Percentiles rank a stretch among this genome's conserved stretches.
Evolutionary conservation across 2,329 filamentous ascomycete genomes (phyloP).

Genomic region (Phialocephala sp.): DNA sequence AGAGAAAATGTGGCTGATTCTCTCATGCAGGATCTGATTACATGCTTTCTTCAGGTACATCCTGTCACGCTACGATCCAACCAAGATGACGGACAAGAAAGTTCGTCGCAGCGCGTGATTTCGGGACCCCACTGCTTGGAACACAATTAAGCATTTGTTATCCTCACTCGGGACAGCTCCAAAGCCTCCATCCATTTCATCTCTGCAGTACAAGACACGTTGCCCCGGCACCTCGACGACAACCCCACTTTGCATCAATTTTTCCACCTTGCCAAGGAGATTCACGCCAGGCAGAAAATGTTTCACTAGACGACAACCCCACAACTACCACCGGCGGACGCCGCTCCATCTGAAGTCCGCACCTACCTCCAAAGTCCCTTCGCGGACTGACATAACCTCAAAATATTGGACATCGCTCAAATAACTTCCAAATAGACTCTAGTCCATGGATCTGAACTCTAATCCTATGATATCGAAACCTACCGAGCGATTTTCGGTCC

Average conservation of each 20-base stretch:
- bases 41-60: neutral
- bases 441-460: conserved; percentile 13
- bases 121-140: too few species aligned
- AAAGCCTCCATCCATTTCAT: too few species aligned
- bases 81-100: too few species aligned
- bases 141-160: too few species aligned
- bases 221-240: too few species aligned
- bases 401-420: neutral
- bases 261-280: too few species aligned
- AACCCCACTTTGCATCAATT: too few species aligned
- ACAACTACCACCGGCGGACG: neutral
- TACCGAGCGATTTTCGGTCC: conserved; percentile 17
- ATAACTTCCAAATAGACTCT: conserved; percentile 19
- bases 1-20: neutral
- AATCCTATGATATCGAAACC: conserved; percentile 17
- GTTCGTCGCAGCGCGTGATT: too few species aligned
- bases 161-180: too few species aligned
- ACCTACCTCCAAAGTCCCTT: conserved; percentile 7
- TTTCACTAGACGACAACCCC: too few species aligned
- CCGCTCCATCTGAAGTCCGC: neutral
- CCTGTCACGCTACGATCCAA: neutral
- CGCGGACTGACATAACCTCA: neutral
- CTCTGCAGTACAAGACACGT: too few species aligned
- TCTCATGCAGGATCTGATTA: neutral
- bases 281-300: too few species aligned